Percentiles rank a stretch among this genome's conserved stretches.
These are phyloP conservation scores for Quercus agrifolia DNA, from an alignment of 306 rosid genomes.

Conservation along the genomic window DNA sequence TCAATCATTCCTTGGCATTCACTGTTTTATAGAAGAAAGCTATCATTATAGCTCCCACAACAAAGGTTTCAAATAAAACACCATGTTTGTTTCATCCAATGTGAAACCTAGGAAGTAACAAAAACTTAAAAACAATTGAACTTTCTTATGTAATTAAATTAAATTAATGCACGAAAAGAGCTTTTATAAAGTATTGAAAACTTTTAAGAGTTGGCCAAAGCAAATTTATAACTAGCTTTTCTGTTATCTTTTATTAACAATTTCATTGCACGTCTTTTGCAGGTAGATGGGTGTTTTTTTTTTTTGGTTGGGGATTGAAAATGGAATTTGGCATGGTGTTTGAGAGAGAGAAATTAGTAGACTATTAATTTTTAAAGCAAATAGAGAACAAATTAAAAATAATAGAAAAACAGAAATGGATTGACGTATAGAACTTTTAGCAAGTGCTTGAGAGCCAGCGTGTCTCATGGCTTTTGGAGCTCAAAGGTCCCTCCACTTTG, in stretches of 20 bases:
- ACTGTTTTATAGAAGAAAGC: not conserved
- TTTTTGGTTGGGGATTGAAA: not conserved
- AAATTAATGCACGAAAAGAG: too few species aligned
- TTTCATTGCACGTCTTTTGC: not conserved
- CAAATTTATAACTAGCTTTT: not conserved
- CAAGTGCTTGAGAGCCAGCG: not conserved
- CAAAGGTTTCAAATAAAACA: not conserved
- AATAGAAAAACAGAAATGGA: too few species aligned
- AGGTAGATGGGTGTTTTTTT: not conserved
- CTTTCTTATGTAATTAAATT: too few species aligned
- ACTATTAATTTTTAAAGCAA: not conserved
- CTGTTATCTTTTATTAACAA: not conserved
- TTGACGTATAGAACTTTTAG: not conserved
- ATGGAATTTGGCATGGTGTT: not conserved
- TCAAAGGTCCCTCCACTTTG: not conserved
- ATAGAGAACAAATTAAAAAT: too few species aligned
- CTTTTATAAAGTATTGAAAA: not conserved
- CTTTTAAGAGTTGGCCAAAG: not conserved
- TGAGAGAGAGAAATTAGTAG: not conserved
- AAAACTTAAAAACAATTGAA: not conserved
- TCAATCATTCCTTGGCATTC: not conserved
- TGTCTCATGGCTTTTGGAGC: not conserved
- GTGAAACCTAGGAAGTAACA: not conserved
- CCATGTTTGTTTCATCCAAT: not conserved
- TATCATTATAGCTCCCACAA: not conserved